Base-by-base conservation (phyloP, 495 filamentous ascomycete species). In the Penicillium odoratum region DNA sequence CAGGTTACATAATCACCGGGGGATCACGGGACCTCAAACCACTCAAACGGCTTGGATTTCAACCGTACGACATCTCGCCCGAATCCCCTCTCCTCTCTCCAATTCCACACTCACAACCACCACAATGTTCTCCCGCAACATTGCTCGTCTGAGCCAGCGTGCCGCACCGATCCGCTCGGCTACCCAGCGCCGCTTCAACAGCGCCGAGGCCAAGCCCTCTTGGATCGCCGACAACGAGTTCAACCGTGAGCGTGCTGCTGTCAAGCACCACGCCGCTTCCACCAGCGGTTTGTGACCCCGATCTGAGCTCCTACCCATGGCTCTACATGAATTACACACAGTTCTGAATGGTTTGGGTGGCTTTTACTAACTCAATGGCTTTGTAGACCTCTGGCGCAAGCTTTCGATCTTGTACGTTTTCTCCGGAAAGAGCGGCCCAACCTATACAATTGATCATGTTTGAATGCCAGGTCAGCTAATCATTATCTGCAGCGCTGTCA, bases 321-420 rank as follows among this genome's bases (percentile, higher is more conserved):
- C 13, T 33, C 11, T 25, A 18, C n/a, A 13, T 29, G 9, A 4
- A 42, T 29, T 6, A 7, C 11, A 11, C 7, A 1, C n/a, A 25
- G 28, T 10, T 52, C 25, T 6, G 8, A 31, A 8, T 31, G 3
- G 15, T 34, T 25, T n/a, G 38, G 45, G 51, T 29, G 38, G 21
- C 29, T 49, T 38, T 58, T 59, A 63, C 73, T 78, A 55, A 80
- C 66, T 57, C 61, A 70, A 68, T 72, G 65, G 46, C 55, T 61
- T 43, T 54, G 52, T 73, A 97, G 93, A 90, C 70, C 85, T 94
- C 62, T 97, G 93, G 93, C 85, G 86, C 76, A 97, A 93, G 81
- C 87, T 97, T 51, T 92, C 89, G 56, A 83, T 96, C 80, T 97
- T 88, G 93, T 97, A 88, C 62, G 78, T 78, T 63, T 47, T 47